Evolutionary conservation across 2,329 filamentous ascomycete genomes (phyloP), one percentile per base, ranked within the genome.

Genomic region (Neofusicoccum cordaticola): DNA sequence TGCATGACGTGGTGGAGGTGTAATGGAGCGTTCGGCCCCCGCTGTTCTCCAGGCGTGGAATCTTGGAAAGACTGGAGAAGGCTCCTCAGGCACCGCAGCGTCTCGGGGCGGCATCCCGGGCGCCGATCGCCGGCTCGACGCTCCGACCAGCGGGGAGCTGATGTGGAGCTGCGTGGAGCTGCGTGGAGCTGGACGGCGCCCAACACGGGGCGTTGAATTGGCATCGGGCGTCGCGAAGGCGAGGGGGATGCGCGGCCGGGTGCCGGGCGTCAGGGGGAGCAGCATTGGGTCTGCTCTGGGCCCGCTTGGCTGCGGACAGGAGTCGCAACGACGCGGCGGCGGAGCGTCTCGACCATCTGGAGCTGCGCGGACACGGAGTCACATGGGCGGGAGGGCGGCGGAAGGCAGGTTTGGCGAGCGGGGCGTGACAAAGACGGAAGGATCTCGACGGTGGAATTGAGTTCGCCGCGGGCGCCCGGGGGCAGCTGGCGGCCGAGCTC

Each of bases 381-480:
- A 45, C 34, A 41, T 62, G 44, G 58, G 60, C 47, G 45, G 39
- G 53, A 3, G 39, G 39, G n/a, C 5, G 48, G 48, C 48, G 48
- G 48, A 17, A 37, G 57, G 62, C 50, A 64, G 62, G 62, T 64
- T 64, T 56, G 62, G 51, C 62, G 62, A 64, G 62, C 50, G 42
- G 62, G 35, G 19, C 34, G 11, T 27, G 45, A 37, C 58, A 31
- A 50, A 51, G 56, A 19, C 17, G 57, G 42, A 58, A 58, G 27
- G 53, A 58, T 58, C 39, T 45, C 53, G 53, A 45, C 15, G 58
- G 45, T 15, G 35, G 51, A 41, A 19, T 56, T 17, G 19, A 19
- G 17, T 41, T 6, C 37, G 31, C 4, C 31, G 50, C 51, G 19
- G 52, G 42, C 58, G 35, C 58, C 58, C 41, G 42, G 62, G 51